Evolutionary conservation across 192 early-diverging fungal genomes (phyloP), one percentile per base, ranked within the genome.

Genomic region (Coemansia sp.): DNA sequence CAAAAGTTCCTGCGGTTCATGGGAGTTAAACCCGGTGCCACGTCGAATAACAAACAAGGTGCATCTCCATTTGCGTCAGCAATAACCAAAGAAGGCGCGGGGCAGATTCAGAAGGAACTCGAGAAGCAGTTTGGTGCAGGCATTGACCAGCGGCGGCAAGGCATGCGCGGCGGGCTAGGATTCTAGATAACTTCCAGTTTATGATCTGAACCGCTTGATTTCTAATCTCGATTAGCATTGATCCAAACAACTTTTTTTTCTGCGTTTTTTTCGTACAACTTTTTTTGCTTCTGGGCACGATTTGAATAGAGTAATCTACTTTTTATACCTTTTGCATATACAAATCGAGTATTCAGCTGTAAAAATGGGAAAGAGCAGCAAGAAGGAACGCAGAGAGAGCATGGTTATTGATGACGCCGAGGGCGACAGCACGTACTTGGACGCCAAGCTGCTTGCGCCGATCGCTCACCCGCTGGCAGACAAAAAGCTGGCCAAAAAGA

Each of bases 331-430:
- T 44, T 44, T 44, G 40, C 40, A 44, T 44, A 44, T 44, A 44
- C 40, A 0, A 15, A 44, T 12, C 15, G 15, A 44, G 15, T 44
- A 12, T 2, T 15, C 11, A 44, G 40, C 11, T n/a, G 40, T 44
- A 40, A 42, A 38, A 84, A 91, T 90, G 68, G 89, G 96, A 40
- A 95, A 93, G 83, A 91, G 91, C 78, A 91, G 91, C 95, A 84
- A 74, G 69, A 68, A 58, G 69, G 76, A 82, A 22, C 71, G 70
- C 56, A 62, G 65, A 46, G 68, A 64, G 46, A 77, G 69, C 61
- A 55, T 69, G 28, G 55, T 49, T 37, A 37, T 63, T 21, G 66
- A 68, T 21, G 75, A 78, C 38, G 67, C 62, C 12, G 78, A 71
- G 40, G 77, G 68, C 21, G 77, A 80, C 54, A 46, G 46, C 49